phyloP scores from a whole-genome alignment of 2,329 filamentous ascomycete species.

The Cytospora leucostoma region DNA sequence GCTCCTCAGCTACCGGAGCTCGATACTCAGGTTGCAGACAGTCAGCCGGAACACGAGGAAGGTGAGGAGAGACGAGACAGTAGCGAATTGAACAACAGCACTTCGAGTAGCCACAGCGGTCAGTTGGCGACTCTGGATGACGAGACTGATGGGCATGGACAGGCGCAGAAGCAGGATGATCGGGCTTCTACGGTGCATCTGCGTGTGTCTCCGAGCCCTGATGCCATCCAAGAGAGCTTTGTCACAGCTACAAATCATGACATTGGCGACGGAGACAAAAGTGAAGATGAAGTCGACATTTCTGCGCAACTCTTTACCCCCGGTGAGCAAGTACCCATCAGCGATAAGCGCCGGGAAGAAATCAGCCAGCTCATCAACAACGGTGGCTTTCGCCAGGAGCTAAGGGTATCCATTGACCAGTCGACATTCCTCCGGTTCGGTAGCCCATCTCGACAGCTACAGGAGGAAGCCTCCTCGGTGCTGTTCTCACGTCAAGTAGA shows the following conservation, averaged over 20 bases:
- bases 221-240: constrained; percentile 29
- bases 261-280: background rate
- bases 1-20: background rate
- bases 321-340: constrained; percentile 33
- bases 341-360: constrained; percentile 39
- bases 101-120: constrained; percentile 27
- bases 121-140: constrained; percentile 11
- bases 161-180: constrained; percentile 26
- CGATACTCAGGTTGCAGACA: constrained; percentile 21
- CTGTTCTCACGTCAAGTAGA: constrained; percentile 5
- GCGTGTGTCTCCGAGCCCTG: constrained; percentile 6
- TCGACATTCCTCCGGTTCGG: constrained; percentile 29
- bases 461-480: constrained; percentile 27
- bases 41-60: constrained; percentile 10
- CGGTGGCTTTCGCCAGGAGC: constrained; percentile 48
- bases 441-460: constrained; percentile 37
- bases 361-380: constrained; percentile 49
- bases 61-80: background rate
- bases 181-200: constrained; percentile 7
- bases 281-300: background rate
- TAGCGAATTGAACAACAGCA: background rate
- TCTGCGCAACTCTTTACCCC: constrained; percentile 16
- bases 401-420: constrained; percentile 42
- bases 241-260: constrained; percentile 31
- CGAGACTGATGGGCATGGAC: background rate